These are phyloP conservation scores for Rhizopogon vinicolor DNA, from an alignment of 768 basidiomycete genomes.

Conservation along the genomic window DNA sequence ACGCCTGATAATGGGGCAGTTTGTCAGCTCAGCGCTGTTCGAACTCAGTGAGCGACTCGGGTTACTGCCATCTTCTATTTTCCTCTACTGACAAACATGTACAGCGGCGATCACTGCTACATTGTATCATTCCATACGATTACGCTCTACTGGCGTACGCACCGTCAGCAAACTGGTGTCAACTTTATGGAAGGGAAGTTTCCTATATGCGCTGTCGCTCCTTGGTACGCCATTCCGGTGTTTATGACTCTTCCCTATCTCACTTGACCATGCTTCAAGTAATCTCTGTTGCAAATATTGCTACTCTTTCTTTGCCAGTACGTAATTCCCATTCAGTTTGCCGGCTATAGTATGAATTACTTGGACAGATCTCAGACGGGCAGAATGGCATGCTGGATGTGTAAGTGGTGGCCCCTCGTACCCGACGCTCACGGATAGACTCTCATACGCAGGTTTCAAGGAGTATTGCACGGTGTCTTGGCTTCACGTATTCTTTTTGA, in stretches of 20 bases:
- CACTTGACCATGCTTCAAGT: not conserved
- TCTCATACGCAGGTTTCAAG: constrained; percentile 4
- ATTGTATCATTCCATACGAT: not conserved
- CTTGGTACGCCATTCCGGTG: not conserved
- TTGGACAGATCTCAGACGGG: constrained; percentile 2
- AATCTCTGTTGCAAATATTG: constrained; percentile 4
- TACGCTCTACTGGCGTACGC: not conserved
- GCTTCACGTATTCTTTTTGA: constrained; percentile 11
- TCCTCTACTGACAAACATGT: not conserved
- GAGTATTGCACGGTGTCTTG: constrained; percentile 7
- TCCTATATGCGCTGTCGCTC: constrained; percentile 7
- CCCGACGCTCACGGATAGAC: not conserved
- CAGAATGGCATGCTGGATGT: constrained; percentile 6
- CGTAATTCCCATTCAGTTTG: not conserved
- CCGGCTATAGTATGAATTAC: not conserved
- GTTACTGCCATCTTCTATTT: not conserved
- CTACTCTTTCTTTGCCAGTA: constrained; percentile 6
- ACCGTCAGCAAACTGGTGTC: not conserved
- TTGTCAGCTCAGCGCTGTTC: constrained; percentile 1
- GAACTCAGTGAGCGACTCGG: not conserved
- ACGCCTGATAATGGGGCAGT: not conserved
- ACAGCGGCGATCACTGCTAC: constrained; percentile 2
- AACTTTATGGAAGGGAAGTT: constrained; percentile 5
- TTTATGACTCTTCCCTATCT: not conserved
- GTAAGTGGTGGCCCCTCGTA: constrained; percentile 1